Evolutionary conservation across 495 filamentous ascomycete genomes (phyloP), one percentile per base, ranked within the genome.

Genomic region (Bacidia rubella): DNA sequence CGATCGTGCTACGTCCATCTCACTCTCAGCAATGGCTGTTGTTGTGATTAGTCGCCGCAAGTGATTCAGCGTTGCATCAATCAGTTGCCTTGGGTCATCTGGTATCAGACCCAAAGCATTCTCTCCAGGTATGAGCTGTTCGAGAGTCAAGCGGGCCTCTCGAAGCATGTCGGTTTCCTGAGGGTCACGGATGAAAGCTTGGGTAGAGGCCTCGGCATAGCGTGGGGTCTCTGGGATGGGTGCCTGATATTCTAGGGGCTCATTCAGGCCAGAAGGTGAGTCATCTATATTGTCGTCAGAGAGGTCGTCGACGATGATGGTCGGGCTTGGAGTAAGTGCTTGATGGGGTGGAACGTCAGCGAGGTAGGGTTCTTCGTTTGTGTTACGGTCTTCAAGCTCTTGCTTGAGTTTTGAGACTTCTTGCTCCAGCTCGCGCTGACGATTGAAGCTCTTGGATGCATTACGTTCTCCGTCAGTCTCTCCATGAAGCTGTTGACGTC

Each of bases 41-140:
- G 57, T 32, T 9, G 35, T 40, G 27, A 54, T 58, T 11, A 58
- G 41, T 0, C 26, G 19, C 15, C 43, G 24, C 15, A 56, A 19
- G 12, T 50, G 57, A 17, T 53, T 32, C 10, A 62, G 46, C 27
- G 60, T 60, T 12, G 53, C 26, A 35, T 58, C 55, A 23, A 62
- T 22, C 11, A 62, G 27, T 12, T 49, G 55, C 19, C 56, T 45
- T 7, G 57, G 52, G 25, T 57, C 54, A 19, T 52, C 40, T 5
- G 46, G 39, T 2, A 58, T 26, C 51, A 72, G 29, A 52, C 68
- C 48, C 68, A 70, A 29, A 55, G 78, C 17, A 60, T 70, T 65
- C 58, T 87, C 83, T 2, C 82, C 83, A 0, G 83, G 84, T 0
- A 79, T 70, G 1, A 81, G 65, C 57, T 78, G 76, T 55, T 87